These are phyloP conservation scores for Thermoascus crustaceus DNA, from an alignment of 2,329 filamentous ascomycete genomes.

Conservation along the genomic window DNA sequence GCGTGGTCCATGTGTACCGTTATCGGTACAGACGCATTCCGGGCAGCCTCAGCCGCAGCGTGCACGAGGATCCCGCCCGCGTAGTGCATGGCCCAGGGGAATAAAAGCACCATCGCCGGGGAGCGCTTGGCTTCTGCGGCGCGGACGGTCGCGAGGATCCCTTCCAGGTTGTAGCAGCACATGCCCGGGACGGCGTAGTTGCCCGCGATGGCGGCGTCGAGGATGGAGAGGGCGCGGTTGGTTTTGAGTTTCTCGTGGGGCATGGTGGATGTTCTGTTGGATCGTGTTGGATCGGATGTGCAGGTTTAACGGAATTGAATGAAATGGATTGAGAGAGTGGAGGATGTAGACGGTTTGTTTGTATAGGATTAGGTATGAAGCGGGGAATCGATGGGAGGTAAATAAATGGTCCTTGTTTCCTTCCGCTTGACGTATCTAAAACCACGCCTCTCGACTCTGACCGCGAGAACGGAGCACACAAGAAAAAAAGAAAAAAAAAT, in stretches of 20 bases:
- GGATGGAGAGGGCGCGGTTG: slow-evolving; percentile 49
- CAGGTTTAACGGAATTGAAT: too few species aligned
- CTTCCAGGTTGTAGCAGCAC: slow-evolving; percentile 63
- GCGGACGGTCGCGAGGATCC: slow-evolving; percentile 59
- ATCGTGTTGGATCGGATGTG: too few species aligned
- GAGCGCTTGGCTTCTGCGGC: slow-evolving; percentile 61
- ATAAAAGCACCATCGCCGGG: slow-evolving; percentile 63
- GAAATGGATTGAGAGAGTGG: too few species aligned
- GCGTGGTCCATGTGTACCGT: slow-evolving; percentile 60
- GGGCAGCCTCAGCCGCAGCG: slow-evolving; percentile 49
- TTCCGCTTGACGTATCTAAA: too few species aligned
- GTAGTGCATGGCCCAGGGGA: slow-evolving; percentile 66
- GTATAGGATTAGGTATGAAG: too few species aligned
- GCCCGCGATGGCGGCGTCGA: slow-evolving; percentile 47
- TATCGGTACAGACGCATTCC: slow-evolving; percentile 51
- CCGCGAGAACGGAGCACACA: too few species aligned
- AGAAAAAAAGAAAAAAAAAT: too few species aligned
- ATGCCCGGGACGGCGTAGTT: slow-evolving; percentile 54
- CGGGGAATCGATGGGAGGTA: too few species aligned
- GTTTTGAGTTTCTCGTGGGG: slow-evolving; percentile 31
- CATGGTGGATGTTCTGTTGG: slow-evolving; percentile 29
- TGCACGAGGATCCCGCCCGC: slow-evolving; percentile 49
- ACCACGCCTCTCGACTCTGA: too few species aligned
- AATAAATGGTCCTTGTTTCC: too few species aligned
- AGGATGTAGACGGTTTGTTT: too few species aligned